Evolutionary conservation across 2,329 filamentous ascomycete genomes (phyloP), one percentile per base, ranked within the genome.

Genomic region (Epichloe brachyelytri): DNA sequence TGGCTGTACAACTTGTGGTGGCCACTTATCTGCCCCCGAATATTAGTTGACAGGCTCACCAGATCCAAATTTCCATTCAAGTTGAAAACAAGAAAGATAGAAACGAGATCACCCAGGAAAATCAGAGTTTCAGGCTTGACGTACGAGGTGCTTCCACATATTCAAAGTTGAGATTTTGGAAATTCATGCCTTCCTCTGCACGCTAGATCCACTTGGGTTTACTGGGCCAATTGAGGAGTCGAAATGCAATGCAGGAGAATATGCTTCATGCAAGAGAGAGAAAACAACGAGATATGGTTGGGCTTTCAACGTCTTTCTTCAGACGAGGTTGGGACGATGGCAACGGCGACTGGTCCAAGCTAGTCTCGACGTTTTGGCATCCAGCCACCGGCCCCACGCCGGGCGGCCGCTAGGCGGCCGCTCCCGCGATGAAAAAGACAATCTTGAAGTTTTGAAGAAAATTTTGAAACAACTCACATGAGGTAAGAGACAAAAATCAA

Each of bases 101-200:
- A 46, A 10, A n/a, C 4, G 14, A 11, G 7, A 46, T 34, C 0
- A 20, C 22, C 2, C 5, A 39, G 30, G 15, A 43, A 40, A 15
- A 37, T 30, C n/a, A 22, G 30, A 37, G 3, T 15, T 26, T 47
- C 43, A 43, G 40, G 51, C 44, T 56, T 51, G 48, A 67, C 65
- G 59, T 68, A 69, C 67, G 63, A 57, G 60, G 56, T 56, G 59
- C 61, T 61, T 69, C 66, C 57, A 65, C 62, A 62, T 63, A 58
- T 54, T 69, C 62, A 55, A 63, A 63, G 59, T 64, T 61, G 52
- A 60, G 53, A 55, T 62, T 63, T 59, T 66, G 65, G 56, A 63
- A 63, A 58, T 66, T 70, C 69, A 71, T 71, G 58, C 51, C 52
- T 53, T 49, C 49, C 50, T 45, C 51, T 57, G 58, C 50, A 56